phyloP scores from a whole-genome alignment of 129 eudicot species.

The Flaveria trinervia region DNA sequence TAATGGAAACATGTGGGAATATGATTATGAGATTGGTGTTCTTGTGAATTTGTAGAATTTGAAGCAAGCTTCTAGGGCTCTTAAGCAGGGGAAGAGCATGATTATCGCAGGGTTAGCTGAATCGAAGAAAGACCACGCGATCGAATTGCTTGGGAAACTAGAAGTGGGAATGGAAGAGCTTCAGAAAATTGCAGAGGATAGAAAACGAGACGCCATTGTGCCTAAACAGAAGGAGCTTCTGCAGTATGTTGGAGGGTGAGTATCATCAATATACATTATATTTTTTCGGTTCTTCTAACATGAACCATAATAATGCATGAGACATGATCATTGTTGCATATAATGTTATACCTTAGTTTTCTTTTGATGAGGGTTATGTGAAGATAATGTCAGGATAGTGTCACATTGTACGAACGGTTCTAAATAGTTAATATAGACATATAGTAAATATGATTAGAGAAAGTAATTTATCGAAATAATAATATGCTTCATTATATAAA shows the following conservation, averaged over 20 bases:
- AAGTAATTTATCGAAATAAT: background rate
- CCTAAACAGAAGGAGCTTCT: constrained; percentile 93
- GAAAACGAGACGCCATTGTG: constrained; percentile 69
- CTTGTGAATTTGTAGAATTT: constrained; percentile 57
- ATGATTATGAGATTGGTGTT: constrained; percentile 27
- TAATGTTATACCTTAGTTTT: background rate
- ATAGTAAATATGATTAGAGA: background rate
- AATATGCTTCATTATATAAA: background rate
- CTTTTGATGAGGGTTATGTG: background rate
- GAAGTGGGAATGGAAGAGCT: constrained; percentile 90
- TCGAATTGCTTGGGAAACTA: constrained; percentile 78
- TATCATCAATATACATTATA: background rate
- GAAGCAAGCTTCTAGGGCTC: constrained; percentile 85
- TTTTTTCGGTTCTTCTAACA: constrained; percentile 11
- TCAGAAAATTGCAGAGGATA: constrained; percentile 77
- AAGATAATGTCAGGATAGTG: background rate
- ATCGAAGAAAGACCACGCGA: constrained; percentile 81
- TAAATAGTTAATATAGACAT: background rate
- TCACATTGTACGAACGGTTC: background rate
- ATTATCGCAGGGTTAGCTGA: constrained; percentile 87
- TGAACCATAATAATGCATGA: constrained; percentile 9
- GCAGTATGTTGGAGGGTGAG: constrained; percentile 95
- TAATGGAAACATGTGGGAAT: background rate
- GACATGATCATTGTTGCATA: background rate
- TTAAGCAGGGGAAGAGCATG: constrained; percentile 75